Conservation (phyloP, 108 stramenopile species). For the Epipyxis sp. region DNA sequence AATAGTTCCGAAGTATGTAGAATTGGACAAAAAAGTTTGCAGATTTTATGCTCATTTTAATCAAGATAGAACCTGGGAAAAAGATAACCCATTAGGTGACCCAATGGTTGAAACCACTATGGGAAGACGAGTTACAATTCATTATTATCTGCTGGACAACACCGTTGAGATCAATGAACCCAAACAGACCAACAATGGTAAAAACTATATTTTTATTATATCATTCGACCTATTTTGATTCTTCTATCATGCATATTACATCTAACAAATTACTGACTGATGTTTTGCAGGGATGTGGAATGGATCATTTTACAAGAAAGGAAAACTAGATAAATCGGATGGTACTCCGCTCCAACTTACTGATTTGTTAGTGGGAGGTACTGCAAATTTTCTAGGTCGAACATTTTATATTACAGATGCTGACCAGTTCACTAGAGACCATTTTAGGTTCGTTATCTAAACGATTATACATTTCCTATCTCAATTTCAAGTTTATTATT, state of each 20-base stretch:
- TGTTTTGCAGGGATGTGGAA: too few species aligned
- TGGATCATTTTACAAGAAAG: neutral
- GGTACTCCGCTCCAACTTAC: neutral
- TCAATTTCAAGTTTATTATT: too few species aligned
- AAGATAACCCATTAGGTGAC: neutral
- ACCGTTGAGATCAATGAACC: constrained; percentile 11
- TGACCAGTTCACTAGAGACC: constrained; percentile 22
- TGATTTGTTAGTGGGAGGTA: neutral
- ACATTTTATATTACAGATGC: constrained; percentile 4
- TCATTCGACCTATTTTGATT: too few species aligned
- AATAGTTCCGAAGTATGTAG: neutral
- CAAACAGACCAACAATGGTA: neutral
- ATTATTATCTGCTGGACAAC: neutral
- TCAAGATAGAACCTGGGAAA: neutral
- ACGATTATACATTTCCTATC: too few species aligned
- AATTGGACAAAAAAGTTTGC: neutral
- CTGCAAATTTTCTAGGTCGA: neutral
- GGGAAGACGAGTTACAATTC: neutral
- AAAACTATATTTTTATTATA: too few species aligned
- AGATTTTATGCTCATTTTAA: constrained; percentile 7
- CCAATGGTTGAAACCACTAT: neutral
- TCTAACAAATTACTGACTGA: too few species aligned
- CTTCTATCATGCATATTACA: too few species aligned
- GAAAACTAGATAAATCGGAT: neutral
- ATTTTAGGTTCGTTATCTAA: too few species aligned